Evolutionary conservation across 352 stramenopile genomes (phyloP), one percentile per base, ranked within the genome.

Genomic region (Pythium plurisporium): DNA sequence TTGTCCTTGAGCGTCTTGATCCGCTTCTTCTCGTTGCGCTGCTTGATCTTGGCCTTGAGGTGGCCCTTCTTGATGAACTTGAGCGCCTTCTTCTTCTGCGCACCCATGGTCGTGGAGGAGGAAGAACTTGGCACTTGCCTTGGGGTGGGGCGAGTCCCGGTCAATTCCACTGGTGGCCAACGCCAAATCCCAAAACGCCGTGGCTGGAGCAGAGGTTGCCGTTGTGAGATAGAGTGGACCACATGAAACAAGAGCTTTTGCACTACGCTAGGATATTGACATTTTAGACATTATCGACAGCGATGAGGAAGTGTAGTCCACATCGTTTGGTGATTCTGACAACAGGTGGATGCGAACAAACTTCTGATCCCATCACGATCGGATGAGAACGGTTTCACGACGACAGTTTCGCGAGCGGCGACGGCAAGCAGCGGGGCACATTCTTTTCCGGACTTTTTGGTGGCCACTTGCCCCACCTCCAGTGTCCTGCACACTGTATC

Each of bases 41-140:
- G 79, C 68, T 89, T 86, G 72, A 94, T 78, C 75, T 91, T 91
- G 55, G 82, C 60, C 54, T 63, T 57, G 53, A 94, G 52, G 60
- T 91, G 64, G 26, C 84, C 84, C 61, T 94, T 94, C 42, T 81
- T 79, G 55, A 94, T 86, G 64, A 94, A 94, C 70, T 94, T 94
- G 51, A 67, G 56, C 51, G 82, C 74, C 67, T 91, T 91, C 81
- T 94, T 94, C 78, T 94, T 94, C 74, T 89, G 89, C 31, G 72
- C 67, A 38, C 77, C 79, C 44, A 59, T 67, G 51, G 56, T 44
- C n/a, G 26, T 12, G n/a, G 19, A 44, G n/a, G 2, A 27, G n/a
- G 7, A 8, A n/a, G 36, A 42, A 25, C n/a, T n/a, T n/a, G n/a
- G n/a, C n/a, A n/a, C n/a, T n/a, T n/a, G n/a, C n/a, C n/a, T n/a